These are phyloP conservation scores for Ceratobasidium sp. DNA, from an alignment of 1,284 basidiomycete genomes.

Conservation along the genomic window DNA sequence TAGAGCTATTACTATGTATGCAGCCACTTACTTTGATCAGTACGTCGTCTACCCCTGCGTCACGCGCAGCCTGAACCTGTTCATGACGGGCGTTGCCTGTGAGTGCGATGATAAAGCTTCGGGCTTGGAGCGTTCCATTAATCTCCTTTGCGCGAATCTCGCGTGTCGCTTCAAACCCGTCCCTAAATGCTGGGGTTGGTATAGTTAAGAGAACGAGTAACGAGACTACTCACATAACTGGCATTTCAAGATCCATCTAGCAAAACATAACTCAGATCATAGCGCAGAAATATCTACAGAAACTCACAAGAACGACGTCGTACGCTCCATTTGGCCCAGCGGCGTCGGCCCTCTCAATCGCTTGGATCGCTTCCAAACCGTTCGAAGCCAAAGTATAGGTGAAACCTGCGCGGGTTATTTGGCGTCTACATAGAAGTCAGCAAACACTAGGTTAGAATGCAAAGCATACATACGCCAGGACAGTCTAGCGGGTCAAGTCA, in stretches of 20 bases:
- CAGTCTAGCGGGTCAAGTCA: constrained; percentile 16
- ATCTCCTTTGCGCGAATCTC: constrained; percentile 53
- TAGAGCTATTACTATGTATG: neutral
- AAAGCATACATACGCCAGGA: constrained; percentile 41
- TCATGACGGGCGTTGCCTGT: constrained; percentile 52
- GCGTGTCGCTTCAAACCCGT: constrained; percentile 53
- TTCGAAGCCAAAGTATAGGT: constrained; percentile 52
- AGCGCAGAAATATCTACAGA: neutral
- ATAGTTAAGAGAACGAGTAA: neutral
- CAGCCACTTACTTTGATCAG: constrained; percentile 41
- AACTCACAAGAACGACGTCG: constrained; percentile 52
- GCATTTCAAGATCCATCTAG: constrained; percentile 57
- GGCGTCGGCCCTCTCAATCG: constrained; percentile 46
- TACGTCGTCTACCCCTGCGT: constrained; percentile 43
- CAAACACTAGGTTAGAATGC: neutral
- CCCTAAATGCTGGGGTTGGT: constrained; percentile 30
- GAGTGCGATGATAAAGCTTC: constrained; percentile 52
- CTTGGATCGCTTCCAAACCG: constrained; percentile 53
- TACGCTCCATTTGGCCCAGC: constrained; percentile 44
- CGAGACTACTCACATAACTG: constrained; percentile 50
- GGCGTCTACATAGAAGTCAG: constrained; percentile 47
- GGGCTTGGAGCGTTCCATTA: constrained; percentile 47
- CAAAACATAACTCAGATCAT: neutral
- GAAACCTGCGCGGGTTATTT: constrained; percentile 53
- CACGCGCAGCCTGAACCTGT: constrained; percentile 40